Base-by-base conservation (phyloP, 768 basidiomycete species). In the Boletus bicolor region DNA sequence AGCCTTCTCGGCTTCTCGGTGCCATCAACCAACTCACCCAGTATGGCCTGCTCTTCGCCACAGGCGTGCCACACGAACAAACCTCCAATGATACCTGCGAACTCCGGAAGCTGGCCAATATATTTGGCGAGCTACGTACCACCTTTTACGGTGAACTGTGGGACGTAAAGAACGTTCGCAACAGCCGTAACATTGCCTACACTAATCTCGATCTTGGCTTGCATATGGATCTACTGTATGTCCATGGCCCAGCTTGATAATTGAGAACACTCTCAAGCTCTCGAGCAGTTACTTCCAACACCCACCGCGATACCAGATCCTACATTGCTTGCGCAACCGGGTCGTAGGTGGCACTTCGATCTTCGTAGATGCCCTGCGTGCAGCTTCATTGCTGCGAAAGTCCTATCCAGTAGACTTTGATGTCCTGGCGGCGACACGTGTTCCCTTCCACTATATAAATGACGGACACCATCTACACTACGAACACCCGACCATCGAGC, bases 101-200 rank as follows among this genome's bases (percentile, higher is more conserved):
- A 68, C 69, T 93, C 32, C 77, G 82, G 4, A 72, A 55, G n/a
- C 76, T 98, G 3, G 91, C 83, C 2, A 74, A 77, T 28, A 68
- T 65, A 24, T 89, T 98, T 62, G 89, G 92, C 7, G 82, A 91
- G 59, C 76, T 98, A 28, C 77, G 93, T 28, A 75, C 80, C 44
- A 98, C 94, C 9, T 95, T 98, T 69, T 99, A 99, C 62, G 96
- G 96, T 0, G 76, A 79, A 44, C 67, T 87, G 1, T 98, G 93
- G 93, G 84, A 97, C 68, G 95, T 98, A 28, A 82, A 84, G 73
- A 91, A 86, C 57, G 64, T 85, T 39, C 74, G 71, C 41, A 78
- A 91, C 53, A 89, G 89, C 64, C 81, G 78, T 61, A 99, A 99
- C 69, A 93, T 99, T 53, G 96, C 96, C 4, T 98, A 97, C 69